A percentile compares a stretch with the other conserved stretches of the same genome.
Evolutionary conservation across 495 filamentous ascomycete species (phyloP).

Genomic region (Talaromyces borbonicus): DNA sequence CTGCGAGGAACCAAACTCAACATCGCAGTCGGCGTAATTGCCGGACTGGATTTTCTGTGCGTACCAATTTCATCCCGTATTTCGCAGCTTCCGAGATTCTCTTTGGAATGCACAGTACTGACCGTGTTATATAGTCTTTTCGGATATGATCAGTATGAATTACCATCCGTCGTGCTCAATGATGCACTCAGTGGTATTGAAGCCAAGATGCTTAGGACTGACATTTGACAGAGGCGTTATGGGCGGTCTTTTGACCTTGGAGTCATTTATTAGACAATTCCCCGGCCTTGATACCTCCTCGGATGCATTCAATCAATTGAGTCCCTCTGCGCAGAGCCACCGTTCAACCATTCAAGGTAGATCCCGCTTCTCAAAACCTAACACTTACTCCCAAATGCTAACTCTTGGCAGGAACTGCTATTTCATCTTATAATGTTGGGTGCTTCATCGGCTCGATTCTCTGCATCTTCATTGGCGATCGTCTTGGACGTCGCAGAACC

Average conservation of each 20-base stretch:
- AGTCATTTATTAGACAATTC: conserved; percentile 44
- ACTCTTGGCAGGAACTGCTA: conserved; percentile 37
- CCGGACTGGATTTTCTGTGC: conserved; percentile 57
- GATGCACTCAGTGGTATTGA: too few species aligned
- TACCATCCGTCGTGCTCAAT: not conserved
- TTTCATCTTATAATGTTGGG: conserved; percentile 63
- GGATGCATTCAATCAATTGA: conserved; percentile 16
- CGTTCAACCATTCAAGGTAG: conserved; percentile 49
- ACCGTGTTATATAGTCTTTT: conserved; percentile 18
- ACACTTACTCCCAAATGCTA: not conserved
- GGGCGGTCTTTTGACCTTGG: conserved; percentile 47
- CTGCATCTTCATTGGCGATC: conserved; percentile 62
- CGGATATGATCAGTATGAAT: conserved; percentile 26
- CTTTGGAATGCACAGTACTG: conserved; percentile 1
- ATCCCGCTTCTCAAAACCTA: conserved; percentile 1
- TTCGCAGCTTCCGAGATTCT: too few species aligned
- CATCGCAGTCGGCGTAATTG: conserved; percentile 55
- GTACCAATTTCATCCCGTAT: conserved; percentile 3
- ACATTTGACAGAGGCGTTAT: conserved; percentile 41
- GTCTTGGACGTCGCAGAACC: conserved; percentile 57
- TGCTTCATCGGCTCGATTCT: conserved; percentile 63
- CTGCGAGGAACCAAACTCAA: conserved; percentile 54
- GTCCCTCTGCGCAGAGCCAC: conserved; percentile 18
- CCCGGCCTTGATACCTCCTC: conserved; percentile 43
- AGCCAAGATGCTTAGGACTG: conserved; percentile 7